Base-by-base conservation (phyloP, 2,329 filamentous ascomycete genomes). In the Ophidiomyces ophidiicola region DNA sequence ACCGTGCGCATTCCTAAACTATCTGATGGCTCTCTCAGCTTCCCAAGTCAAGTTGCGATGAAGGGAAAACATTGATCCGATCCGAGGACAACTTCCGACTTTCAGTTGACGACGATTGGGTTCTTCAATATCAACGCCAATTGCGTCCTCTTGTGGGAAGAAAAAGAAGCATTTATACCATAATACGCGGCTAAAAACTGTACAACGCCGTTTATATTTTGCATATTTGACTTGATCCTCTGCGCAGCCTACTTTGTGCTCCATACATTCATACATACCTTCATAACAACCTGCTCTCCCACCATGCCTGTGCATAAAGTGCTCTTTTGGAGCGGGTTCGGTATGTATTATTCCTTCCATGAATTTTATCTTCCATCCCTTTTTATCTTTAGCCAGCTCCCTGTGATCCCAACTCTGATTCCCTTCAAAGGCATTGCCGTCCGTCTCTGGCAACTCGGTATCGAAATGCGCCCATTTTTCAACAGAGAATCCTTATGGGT, bases 401-500 rank as follows among this genome's bases (percentile, higher is more conserved):
- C n/a, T n/a, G n/a, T n/a, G n/a, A n/a, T n/a, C n/a, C 17, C 28
- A 41, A n/a, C 12, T 34, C 37, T 18, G 12, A 7, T 18, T 23
- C 15, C 24, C 14, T 28, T 19, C 14, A 43, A 53, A 98, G 90
- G 90, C 71, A 67, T 94, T 55, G 86, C 82, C 58, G 81, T 87
- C 58, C 83, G 88, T 54, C 75, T 90, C 64, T 94, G 87, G 84
- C 90, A 96, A 66, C 80, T 98, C 61, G 90, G 88, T 57, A 90
- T 98, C 61, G 86, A 98, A 70, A 94, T 93, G 86, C 85, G 87
- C 47, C 90, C 88, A 37, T 80, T 94, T 63, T 84, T 96, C 73
- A 79, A 81, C 66, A 76, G 72, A 56, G 72, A 80, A 59, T 82
- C 81, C 40, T 76, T 94, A 55, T 92, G 85, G 82, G 85, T 78